Evolutionary conservation across 73 alveolate species (phyloP), one percentile per base, ranked within the genome.

Genomic region (Paraurostyla sp.): DNA sequence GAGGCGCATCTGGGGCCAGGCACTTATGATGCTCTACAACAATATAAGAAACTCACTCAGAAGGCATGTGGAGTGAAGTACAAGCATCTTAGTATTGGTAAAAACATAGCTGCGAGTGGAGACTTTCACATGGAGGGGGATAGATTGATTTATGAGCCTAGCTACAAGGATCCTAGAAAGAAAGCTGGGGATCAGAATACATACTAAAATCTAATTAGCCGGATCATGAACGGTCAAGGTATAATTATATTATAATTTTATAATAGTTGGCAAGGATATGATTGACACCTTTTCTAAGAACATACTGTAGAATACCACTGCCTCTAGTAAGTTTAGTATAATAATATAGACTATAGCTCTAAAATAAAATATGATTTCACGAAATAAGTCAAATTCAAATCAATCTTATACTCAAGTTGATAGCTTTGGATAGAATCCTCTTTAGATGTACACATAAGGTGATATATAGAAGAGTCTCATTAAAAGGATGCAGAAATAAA

Each of bases 131-230:
- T 51, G 2, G 89, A 78, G 32, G 78, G 78, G 29, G 46, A 23
- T 35, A 49, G 69, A 40, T 52, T 78, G 33, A 36, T 78, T 4
- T 78, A 78, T 54, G 89, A 78, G 68, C 89, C 89, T 11, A 54
- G 65, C 42, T 78, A 23, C 32, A 78, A 50, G 30, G 89, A 78
- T 54, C 89, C 89, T 29, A 50, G 89, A 32, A 78, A 78, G 62
- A 73, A 73, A 36, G 42, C n/a, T 48, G 86, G 86, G 20, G 65
- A 43, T 6, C 27, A 13, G 3, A 36, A 20, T 9, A 18, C 6
- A 13, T 73, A 73, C 49, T 54, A 54, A 35, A 50, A 52, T 52
- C 54, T 54, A 13, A 49, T 78, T 32, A 65, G 58, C 38, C 7
- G 82, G 82, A 40, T 65, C 4, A 65, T 65, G 82, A 65, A 35